A percentile compares a stretch with the other conserved stretches of the same genome.
Conservation (phyloP, 805 yeast genomes). For the Kuraishia borneana region DNA sequence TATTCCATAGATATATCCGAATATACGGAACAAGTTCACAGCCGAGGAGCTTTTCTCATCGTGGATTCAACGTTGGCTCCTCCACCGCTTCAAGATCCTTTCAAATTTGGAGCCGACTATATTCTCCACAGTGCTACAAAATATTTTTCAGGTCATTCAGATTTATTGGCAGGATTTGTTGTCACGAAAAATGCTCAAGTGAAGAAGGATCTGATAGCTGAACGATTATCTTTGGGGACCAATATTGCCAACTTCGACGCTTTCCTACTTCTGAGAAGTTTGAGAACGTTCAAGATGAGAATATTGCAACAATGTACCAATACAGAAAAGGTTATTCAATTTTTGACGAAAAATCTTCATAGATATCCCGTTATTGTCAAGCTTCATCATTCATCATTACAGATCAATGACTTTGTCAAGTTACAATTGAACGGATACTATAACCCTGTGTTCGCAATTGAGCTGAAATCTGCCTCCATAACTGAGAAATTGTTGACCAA, state of each 20-base stretch:
- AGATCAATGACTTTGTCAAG: slow-evolving; percentile 21
- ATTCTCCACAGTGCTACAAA: slow-evolving; percentile 47
- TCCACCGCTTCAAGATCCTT: slow-evolving; percentile 43
- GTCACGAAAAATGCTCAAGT: slow-evolving; percentile 25
- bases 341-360: slow-evolving; percentile 20
- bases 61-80: slow-evolving; percentile 50
- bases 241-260: slow-evolving; percentile 41
- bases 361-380: slow-evolving; percentile 22
- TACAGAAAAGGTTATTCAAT: slow-evolving; percentile 29
- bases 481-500: slow-evolving; percentile 30
- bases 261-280: slow-evolving; percentile 33
- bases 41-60: slow-evolving; percentile 27
- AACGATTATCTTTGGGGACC: slow-evolving; percentile 35
- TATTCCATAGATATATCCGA: slow-evolving; percentile 27
- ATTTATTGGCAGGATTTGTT: slow-evolving; percentile 40
- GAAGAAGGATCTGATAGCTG: slow-evolving; percentile 22
- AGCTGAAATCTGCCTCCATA: slow-evolving; percentile 19
- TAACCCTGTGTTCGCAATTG: slow-evolving; percentile 38
- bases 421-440: slow-evolving; percentile 29
- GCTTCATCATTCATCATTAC: slow-evolving; percentile 33
- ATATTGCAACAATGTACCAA: slow-evolving; percentile 33
- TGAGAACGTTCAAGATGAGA: slow-evolving; percentile 40
- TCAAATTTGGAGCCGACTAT: slow-evolving; percentile 38
- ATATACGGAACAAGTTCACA: slow-evolving; percentile 32
- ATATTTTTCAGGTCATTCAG: slow-evolving; percentile 45